Conservation (phyloP, 1,284 basidiomycete species). For the Puccinia triticina region DNA sequence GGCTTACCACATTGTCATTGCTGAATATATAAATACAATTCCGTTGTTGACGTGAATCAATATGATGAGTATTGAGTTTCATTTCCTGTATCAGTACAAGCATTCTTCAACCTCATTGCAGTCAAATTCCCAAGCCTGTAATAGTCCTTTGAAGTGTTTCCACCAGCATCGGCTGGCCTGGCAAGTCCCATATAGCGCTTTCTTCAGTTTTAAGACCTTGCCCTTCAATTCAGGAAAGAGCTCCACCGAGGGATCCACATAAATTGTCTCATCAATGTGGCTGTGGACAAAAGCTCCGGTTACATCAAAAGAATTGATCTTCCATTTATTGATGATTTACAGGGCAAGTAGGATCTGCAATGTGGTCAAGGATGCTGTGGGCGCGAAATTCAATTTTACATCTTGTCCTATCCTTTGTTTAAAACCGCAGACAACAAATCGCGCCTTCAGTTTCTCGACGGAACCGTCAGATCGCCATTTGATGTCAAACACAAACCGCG, state of each 20-base stretch:
- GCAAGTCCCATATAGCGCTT: too few relatives aligned
- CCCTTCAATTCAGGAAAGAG: too few relatives aligned
- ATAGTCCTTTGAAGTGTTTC: background rate
- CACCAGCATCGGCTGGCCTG: too few relatives aligned
- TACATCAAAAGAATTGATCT: slow-evolving; percentile 9
- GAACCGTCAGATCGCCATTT: background rate
- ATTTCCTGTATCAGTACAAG: too few relatives aligned
- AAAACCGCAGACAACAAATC: slow-evolving; percentile 9
- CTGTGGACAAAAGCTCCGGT: too few relatives aligned
- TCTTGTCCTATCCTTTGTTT: background rate
- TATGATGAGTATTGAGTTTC: too few relatives aligned
- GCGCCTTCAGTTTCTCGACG: background rate
- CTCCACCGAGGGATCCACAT: too few relatives aligned
- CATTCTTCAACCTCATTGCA: background rate
- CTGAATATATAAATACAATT: slow-evolving; percentile 13
- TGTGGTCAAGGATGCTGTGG: background rate
- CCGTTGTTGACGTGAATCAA: too few relatives aligned
- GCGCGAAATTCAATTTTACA: background rate
- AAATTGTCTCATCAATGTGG: too few relatives aligned
- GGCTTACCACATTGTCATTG: background rate
- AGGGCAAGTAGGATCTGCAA: background rate
- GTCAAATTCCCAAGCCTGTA: background rate
- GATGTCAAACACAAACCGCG: too few relatives aligned
- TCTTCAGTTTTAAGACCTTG: too few relatives aligned
- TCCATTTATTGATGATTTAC: background rate